These are phyloP conservation scores for Haplosporangium sp. DNA, from an alignment of 371 early-diverging fungal genomes.

Conservation along the genomic window DNA sequence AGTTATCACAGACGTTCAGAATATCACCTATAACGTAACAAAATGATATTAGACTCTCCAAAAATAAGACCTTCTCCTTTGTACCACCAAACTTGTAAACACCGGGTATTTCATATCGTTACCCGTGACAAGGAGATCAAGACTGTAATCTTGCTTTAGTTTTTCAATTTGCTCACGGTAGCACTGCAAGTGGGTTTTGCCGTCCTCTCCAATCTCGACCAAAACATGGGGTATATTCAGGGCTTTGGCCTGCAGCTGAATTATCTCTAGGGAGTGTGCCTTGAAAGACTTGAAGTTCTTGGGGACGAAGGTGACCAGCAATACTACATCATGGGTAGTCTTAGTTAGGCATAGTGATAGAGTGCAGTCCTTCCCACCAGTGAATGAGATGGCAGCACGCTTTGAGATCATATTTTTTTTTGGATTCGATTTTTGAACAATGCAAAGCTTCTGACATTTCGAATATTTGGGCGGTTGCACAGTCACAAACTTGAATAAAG, in stretches of 20 bases:
- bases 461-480: slow-evolving; percentile 3
- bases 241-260: slow-evolving; percentile 59
- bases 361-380: slow-evolving; percentile 72
- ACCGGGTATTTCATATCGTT: neutral
- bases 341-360: slow-evolving; percentile 61
- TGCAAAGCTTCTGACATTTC: neutral
- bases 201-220: slow-evolving; percentile 57
- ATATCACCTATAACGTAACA: slow-evolving; percentile 60
- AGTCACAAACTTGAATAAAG: neutral
- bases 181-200: slow-evolving; percentile 61
- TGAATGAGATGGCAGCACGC: slow-evolving; percentile 65
- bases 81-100: neutral
- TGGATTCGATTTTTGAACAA: neutral
- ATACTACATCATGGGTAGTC: slow-evolving; percentile 55
- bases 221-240: slow-evolving; percentile 60
- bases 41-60: neutral
- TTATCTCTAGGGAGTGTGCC: slow-evolving; percentile 63
- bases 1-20: slow-evolving; percentile 66
- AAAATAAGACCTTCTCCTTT: neutral
- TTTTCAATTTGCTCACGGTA: slow-evolving; percentile 59
- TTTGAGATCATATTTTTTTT: slow-evolving; percentile 16
- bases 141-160: slow-evolving; percentile 49
- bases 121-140: slow-evolving; percentile 66
- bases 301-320: slow-evolving; percentile 66
- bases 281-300: slow-evolving; percentile 61